phyloP scores from a whole-genome alignment of 2,329 filamentous ascomycete species.

The Daldinia sp. region DNA sequence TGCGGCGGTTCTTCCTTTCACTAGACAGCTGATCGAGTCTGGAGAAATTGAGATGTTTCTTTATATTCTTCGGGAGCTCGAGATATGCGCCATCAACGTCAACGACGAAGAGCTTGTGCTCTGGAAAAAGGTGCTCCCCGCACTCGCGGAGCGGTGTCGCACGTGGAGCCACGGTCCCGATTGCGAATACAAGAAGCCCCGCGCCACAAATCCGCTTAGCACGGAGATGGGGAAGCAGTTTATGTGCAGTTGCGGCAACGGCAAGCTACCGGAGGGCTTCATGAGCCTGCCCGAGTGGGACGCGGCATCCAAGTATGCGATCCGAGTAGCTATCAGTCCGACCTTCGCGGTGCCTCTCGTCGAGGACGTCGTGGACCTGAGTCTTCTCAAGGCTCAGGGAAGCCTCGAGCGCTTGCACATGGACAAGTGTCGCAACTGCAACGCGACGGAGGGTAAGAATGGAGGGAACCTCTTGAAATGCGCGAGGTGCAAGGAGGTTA shows the following conservation, averaged over 20 bases:
- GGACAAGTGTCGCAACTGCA: slow-evolving; percentile 55
- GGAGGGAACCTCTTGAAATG: slow-evolving; percentile 59
- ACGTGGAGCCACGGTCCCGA: slow-evolving; percentile 58
- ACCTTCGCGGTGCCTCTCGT: slow-evolving; percentile 60
- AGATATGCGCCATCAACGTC: slow-evolving; percentile 54
- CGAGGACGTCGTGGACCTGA: slow-evolving; percentile 55
- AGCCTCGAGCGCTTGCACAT: slow-evolving; percentile 15
- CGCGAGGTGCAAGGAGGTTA: slow-evolving; percentile 57
- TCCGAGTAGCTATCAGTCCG: slow-evolving; percentile 70
- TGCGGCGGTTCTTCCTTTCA: slow-evolving; percentile 61
- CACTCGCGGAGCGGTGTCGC: slow-evolving; percentile 62
- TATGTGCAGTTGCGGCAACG: slow-evolving; percentile 62
- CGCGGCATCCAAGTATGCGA: slow-evolving; percentile 57
- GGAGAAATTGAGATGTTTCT: slow-evolving; percentile 56
- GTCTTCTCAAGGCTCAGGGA: neutral
- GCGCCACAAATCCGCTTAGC: slow-evolving; percentile 56
- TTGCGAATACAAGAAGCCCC: slow-evolving; percentile 59
- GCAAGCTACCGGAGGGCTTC: slow-evolving; percentile 57
- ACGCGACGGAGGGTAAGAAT: slow-evolving; percentile 48
- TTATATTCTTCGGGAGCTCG: slow-evolving; percentile 52
- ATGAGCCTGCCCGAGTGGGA: slow-evolving; percentile 59
- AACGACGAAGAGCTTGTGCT: slow-evolving; percentile 69
- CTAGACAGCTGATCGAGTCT: slow-evolving; percentile 51
- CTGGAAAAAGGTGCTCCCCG: slow-evolving; percentile 61
- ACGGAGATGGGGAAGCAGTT: slow-evolving; percentile 51